phyloP scores from a whole-genome alignment of 257 asterid species.

The Vinca minor region DNA sequence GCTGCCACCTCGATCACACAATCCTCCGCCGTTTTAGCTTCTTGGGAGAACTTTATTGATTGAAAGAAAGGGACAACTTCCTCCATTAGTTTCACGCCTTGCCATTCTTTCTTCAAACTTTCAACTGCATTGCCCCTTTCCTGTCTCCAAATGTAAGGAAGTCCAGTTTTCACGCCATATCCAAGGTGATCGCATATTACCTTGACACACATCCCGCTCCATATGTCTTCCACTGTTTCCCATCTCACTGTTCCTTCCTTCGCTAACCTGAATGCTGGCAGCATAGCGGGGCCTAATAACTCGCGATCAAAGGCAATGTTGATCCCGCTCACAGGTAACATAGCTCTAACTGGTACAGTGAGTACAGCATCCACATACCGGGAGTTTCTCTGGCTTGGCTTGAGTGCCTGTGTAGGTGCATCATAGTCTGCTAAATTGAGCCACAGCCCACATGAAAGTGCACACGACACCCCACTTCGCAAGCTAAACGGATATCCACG shows the following conservation, averaged over 20 bases:
- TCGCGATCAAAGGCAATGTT: slow-evolving; percentile 62
- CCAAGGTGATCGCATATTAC: slow-evolving; percentile 71
- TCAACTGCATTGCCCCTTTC: slow-evolving; percentile 67
- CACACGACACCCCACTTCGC: slow-evolving; percentile 72
- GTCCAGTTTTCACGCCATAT: slow-evolving; percentile 79
- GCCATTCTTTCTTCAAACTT: slow-evolving; percentile 95
- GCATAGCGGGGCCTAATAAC: slow-evolving; percentile 70
- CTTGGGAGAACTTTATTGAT: slow-evolving; percentile 43
- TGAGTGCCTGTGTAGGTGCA: slow-evolving; percentile 91
- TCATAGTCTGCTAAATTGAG: slow-evolving; percentile 84
- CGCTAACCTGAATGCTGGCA: slow-evolving; percentile 66
- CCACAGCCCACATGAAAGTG: slow-evolving; percentile 89
- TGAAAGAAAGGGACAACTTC: slow-evolving; percentile 87
- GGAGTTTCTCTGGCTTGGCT: slow-evolving; percentile 46
- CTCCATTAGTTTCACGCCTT: slow-evolving; percentile 91
- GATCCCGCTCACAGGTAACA: slow-evolving; percentile 85
- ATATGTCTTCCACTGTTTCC: slow-evolving; percentile 85
- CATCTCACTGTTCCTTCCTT: slow-evolving; percentile 85
- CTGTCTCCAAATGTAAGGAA: slow-evolving; percentile 85
- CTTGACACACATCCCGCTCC: slow-evolving; percentile 93
- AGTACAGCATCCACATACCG: slow-evolving; percentile 84
- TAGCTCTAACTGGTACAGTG: slow-evolving; percentile 53
- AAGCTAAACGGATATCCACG: slow-evolving; percentile 95
- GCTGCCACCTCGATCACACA: slow-evolving; percentile 80
- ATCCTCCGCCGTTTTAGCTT: slow-evolving; percentile 55